Percentiles rank a stretch among this genome's conserved stretches.
Evolutionary conservation across 805 yeast genomes (phyloP).

Genomic region (Lachancea lanzarotensis): DNA sequence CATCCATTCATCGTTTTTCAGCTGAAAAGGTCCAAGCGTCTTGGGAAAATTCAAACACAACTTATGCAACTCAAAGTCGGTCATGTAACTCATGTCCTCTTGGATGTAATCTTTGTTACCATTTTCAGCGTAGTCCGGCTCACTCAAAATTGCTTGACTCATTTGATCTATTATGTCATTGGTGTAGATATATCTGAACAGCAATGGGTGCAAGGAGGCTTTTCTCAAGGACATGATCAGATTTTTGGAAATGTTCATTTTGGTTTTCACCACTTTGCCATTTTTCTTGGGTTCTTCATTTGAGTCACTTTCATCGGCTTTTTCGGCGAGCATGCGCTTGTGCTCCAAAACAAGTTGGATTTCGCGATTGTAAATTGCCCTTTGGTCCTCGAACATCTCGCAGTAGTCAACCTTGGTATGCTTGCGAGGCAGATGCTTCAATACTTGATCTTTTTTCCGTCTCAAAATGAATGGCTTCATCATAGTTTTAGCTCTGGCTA

Average conservation of each 20-base stretch:
- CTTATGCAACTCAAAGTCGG: slow-evolving; percentile 78
- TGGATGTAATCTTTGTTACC: slow-evolving; percentile 72
- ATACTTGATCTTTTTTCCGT: slow-evolving; percentile 86
- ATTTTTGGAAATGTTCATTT: slow-evolving; percentile 40
- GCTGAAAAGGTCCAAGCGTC: slow-evolving; percentile 47
- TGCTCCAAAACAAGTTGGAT: slow-evolving; percentile 38
- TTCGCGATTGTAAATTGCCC: slow-evolving; percentile 53
- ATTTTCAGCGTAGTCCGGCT: slow-evolving; percentile 60
- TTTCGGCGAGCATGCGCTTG: slow-evolving; percentile 24
- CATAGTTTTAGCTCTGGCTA: slow-evolving; percentile 90
- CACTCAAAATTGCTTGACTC: slow-evolving; percentile 75
- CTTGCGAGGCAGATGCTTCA: slow-evolving; percentile 81
- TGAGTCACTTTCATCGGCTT: slow-evolving; percentile 24
- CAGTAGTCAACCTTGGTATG: slow-evolving; percentile 58
- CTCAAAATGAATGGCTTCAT: slow-evolving; percentile 96
- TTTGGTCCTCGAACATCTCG: slow-evolving; percentile 50
- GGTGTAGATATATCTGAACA: slow-evolving; percentile 62
- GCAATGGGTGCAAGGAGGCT: slow-evolving; percentile 86
- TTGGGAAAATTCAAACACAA: slow-evolving; percentile 67
- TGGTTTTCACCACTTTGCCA: slow-evolving; percentile 31
- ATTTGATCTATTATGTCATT: slow-evolving; percentile 53
- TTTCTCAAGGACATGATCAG: slow-evolving; percentile 84
- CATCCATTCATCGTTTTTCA: slow-evolving; percentile 51
- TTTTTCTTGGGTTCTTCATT: slow-evolving; percentile 9
- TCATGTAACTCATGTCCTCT: slow-evolving; percentile 95